These are phyloP conservation scores for Anthracocystis walkeri DNA, from an alignment of 1,284 basidiomycete species.

Conservation along the genomic window DNA sequence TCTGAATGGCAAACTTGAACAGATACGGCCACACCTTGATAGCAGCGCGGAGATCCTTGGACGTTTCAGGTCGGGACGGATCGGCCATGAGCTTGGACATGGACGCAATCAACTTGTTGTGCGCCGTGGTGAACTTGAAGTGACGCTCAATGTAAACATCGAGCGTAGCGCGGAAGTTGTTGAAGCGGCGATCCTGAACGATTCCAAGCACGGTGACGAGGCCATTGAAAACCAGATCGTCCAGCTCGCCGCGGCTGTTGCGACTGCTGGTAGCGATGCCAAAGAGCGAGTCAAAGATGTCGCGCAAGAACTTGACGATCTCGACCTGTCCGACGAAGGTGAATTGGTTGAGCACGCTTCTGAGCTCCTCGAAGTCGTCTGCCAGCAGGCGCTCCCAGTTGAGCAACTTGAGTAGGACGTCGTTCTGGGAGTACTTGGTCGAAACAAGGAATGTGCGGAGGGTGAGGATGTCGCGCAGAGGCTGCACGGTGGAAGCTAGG, in stretches of 20 bases:
- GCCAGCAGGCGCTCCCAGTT: slow-evolving; percentile 77
- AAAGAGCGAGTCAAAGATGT: slow-evolving; percentile 94
- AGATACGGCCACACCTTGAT: slow-evolving; percentile 97
- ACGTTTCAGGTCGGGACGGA: slow-evolving; percentile 80
- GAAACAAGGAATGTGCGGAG: slow-evolving; percentile 92
- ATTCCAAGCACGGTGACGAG: slow-evolving; percentile 85
- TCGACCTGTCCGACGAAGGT: slow-evolving; percentile 80
- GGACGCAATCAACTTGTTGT: slow-evolving; percentile 71
- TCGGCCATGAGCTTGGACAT: slow-evolving; percentile 85
- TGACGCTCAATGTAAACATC: slow-evolving; percentile 93
- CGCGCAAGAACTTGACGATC: slow-evolving; percentile 90
- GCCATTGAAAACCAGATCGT: slow-evolving; percentile 87
- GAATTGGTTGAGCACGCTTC: slow-evolving; percentile 83
- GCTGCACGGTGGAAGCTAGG: slow-evolving; percentile 58
- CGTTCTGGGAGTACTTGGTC: slow-evolving; percentile 91
- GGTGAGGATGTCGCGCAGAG: slow-evolving; percentile 78
- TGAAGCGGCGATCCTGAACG: slow-evolving; percentile 86
- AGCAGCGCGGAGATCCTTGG: slow-evolving; percentile 83
- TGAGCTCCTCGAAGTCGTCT: slow-evolving; percentile 75
- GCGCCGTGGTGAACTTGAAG: slow-evolving; percentile 73
- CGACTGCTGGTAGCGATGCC: slow-evolving; percentile 82
- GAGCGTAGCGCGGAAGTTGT: slow-evolving; percentile 88
- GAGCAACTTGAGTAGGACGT: slow-evolving; percentile 83
- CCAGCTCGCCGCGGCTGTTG: slow-evolving; percentile 83
- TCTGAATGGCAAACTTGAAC: slow-evolving; percentile 90